A percentile compares a stretch with the other conserved stretches of the same genome.
These are phyloP conservation scores for Taphrina populina DNA, from an alignment of 1,139 yeast species.

Conservation along the genomic window DNA sequence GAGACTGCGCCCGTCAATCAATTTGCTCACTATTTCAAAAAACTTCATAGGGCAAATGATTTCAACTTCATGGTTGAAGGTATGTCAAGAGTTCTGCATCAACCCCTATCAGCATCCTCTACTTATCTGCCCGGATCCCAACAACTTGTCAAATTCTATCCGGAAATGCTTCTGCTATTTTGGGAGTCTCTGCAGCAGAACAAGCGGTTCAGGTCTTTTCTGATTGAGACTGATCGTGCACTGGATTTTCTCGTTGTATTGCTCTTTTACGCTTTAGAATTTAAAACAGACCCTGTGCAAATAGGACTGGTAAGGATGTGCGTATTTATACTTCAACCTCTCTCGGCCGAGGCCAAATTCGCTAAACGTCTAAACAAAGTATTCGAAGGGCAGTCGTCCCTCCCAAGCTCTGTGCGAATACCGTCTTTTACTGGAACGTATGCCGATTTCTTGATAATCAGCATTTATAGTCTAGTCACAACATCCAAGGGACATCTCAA, in stretches of 20 bases:
- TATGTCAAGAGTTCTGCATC: conserved; percentile 41
- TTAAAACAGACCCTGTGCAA: conserved; percentile 49
- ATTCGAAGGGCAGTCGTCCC: conserved; percentile 43
- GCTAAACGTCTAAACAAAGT: conserved; percentile 41
- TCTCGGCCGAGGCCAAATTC: conserved; percentile 54
- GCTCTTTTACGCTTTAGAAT: conserved; percentile 59
- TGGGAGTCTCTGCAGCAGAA: conserved; percentile 83
- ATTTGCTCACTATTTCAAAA: conserved; percentile 45
- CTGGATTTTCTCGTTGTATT: conserved; percentile 58
- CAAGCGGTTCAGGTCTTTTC: conserved; percentile 47
- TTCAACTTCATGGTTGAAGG: conserved; percentile 51
- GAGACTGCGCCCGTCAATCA: conserved; percentile 39
- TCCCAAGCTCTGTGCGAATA: conserved; percentile 43
- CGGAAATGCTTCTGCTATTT: conserved; percentile 59
- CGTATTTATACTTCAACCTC: conserved; percentile 59
- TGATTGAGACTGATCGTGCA: conserved; percentile 52
- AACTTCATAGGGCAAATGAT: conserved; percentile 49
- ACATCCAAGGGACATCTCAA: conserved; percentile 39
- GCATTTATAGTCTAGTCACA: conserved; percentile 40
- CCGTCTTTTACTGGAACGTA: conserved; percentile 44
- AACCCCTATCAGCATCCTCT: conserved; percentile 44
- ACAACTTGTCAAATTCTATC: conserved; percentile 43
- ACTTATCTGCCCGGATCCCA: conserved; percentile 45
- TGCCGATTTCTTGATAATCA: conserved; percentile 44
- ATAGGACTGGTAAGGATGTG: conserved; percentile 59